Conservation (phyloP, 306 rosid species). For the Citrullus colocynthis region DNA sequence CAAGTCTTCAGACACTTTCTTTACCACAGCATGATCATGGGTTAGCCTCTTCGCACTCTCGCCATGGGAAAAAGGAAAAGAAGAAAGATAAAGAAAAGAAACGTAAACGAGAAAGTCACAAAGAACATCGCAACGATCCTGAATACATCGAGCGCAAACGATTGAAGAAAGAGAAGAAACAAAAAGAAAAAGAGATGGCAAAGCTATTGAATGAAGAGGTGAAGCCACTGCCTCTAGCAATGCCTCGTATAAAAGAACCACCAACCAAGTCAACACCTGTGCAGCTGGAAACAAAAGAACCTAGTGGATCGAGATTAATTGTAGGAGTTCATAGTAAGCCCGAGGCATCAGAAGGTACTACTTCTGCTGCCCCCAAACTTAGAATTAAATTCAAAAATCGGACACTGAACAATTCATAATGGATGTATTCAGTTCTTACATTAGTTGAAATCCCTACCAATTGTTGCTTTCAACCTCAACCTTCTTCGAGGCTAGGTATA, state of each 20-base stretch:
- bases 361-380: conserved; percentile 51
- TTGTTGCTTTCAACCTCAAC: not conserved
- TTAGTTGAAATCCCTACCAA: not conserved
- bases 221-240: not conserved
- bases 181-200: conserved; percentile 57
- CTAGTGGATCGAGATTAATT: conserved; percentile 31
- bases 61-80: conserved; percentile 37
- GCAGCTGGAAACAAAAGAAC: conserved; percentile 35
- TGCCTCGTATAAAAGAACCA: conserved; percentile 34
- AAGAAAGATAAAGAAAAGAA: conserved; percentile 67
- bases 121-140: conserved; percentile 48
- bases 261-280: conserved; percentile 16
- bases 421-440: conserved; percentile 1
- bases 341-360: conserved; percentile 42
- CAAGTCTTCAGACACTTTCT: conserved; percentile 74
- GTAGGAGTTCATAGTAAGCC: conserved; percentile 29
- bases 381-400: conserved; percentile 70
- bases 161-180: conserved; percentile 70
- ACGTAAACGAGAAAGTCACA: conserved; percentile 54
- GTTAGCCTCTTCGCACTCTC: conserved; percentile 20
- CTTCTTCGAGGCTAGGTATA: not conserved
- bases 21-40: conserved; percentile 27
- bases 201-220: conserved; percentile 33
- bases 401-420: conserved; percentile 30
- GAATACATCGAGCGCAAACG: conserved; percentile 73